Percentiles rank a stretch among this genome's conserved stretches.
These are phyloP conservation scores for Kodamaea restingae DNA, from an alignment of 805 yeast species.

Conservation along the genomic window DNA sequence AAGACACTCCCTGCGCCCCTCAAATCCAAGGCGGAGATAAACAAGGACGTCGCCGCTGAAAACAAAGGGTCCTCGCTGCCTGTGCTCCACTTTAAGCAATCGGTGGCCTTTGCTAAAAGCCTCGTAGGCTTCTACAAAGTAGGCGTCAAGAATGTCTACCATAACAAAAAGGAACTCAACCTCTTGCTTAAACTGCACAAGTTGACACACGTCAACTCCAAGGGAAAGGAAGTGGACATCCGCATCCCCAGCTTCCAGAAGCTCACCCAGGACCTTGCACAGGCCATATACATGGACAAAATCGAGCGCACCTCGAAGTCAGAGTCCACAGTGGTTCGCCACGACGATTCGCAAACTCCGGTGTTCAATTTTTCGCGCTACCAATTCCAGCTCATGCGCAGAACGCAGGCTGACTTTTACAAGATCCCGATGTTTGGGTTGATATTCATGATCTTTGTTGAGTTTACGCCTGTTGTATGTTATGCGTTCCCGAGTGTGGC, in stretches of 20 bases:
- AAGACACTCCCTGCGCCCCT: constrained; percentile 30
- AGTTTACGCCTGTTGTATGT: constrained; percentile 51
- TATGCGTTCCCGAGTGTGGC: constrained; percentile 51
- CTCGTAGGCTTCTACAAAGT: constrained; percentile 50
- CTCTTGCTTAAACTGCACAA: constrained; percentile 18
- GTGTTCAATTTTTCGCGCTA: constrained; percentile 42
- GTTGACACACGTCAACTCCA: constrained; percentile 18
- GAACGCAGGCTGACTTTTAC: constrained; percentile 48
- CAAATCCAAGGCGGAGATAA: constrained; percentile 24
- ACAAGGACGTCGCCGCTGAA: constrained; percentile 18
- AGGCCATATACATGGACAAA: constrained; percentile 29
- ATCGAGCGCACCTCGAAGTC: constrained; percentile 24
- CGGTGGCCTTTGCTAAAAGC: constrained; percentile 41
- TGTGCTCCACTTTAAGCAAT: constrained; percentile 33
- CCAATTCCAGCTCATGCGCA: constrained; percentile 46
- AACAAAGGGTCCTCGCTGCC: constrained; percentile 16
- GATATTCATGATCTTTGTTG: constrained; percentile 47
- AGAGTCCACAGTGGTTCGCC: constrained; percentile 8
- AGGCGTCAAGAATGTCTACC: constrained; percentile 57
- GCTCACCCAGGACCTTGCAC: constrained; percentile 34
- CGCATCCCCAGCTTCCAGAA: constrained; percentile 31
- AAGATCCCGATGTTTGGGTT: constrained; percentile 54
- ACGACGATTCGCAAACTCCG: not conserved
- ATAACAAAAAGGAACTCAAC: constrained; percentile 26
- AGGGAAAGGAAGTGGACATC: constrained; percentile 24